Evolutionary conservation across 2,329 filamentous ascomycete genomes (phyloP).

Genomic region (Xylariaceae sp.): DNA sequence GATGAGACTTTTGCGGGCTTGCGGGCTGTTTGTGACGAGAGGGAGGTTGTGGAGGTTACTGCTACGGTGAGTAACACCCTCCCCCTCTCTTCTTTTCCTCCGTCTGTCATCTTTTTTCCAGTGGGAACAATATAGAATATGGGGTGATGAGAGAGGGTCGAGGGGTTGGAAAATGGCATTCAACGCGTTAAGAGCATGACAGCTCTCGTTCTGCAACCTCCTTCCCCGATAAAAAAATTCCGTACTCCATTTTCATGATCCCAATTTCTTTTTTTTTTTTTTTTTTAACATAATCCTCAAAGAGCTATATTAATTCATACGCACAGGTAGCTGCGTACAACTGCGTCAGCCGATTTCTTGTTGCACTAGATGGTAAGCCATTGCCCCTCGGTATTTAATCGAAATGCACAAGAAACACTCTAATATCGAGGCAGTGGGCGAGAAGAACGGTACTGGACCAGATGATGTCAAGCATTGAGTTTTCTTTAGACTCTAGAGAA

Average conservation of each 20-base stretch:
- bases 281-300: not conserved
- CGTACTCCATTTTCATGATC: not conserved
- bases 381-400: not conserved
- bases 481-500: not conserved
- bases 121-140: no score
- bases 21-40: conserved; percentile 66
- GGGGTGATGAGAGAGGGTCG: not conserved
- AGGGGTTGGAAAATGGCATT: no score
- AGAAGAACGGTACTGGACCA: conserved; percentile 60
- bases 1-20: conserved; percentile 72
- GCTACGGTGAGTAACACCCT: conserved; percentile 61
- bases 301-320: not conserved
- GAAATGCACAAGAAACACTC: conserved; percentile 5
- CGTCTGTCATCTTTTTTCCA: not conserved
- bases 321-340: conserved; percentile 74
- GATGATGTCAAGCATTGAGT: conserved; percentile 47
- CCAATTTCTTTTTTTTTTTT: conserved; percentile 3
- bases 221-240: no score
- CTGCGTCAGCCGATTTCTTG: conserved; percentile 82
- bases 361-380: conserved; percentile 75
- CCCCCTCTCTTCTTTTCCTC: not conserved
- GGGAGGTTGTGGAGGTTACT: conserved; percentile 81
- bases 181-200: no score
- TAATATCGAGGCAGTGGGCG: conserved; percentile 55
- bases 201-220: no score